Evolutionary conservation across 2,329 filamentous ascomycete genomes (phyloP).

Genomic region (Trichoderma simmonsii): DNA sequence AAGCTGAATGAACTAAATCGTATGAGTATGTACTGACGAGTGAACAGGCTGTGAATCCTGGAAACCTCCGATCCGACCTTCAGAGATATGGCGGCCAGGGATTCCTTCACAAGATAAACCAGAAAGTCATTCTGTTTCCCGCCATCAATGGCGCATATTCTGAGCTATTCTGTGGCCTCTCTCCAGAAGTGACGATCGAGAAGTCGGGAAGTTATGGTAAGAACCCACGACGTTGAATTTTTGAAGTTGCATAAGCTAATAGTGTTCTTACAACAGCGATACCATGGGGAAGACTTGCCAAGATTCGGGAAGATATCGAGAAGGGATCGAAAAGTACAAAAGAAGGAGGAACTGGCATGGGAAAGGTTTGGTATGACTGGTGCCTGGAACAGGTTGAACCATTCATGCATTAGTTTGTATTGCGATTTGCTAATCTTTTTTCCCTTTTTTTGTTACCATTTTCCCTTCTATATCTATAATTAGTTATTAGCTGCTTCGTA

Average conservation of each 20-base stretch:
- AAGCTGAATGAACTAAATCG: background rate
- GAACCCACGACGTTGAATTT: background rate
- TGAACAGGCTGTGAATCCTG: constrained; percentile 34
- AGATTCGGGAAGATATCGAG: constrained; percentile 5
- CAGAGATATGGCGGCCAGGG: constrained; percentile 24
- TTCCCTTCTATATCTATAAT: background rate
- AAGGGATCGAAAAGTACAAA: background rate
- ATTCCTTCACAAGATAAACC: background rate
- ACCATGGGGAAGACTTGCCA: constrained; percentile 12
- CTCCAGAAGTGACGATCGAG: constrained; percentile 5
- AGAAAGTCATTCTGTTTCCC: background rate
- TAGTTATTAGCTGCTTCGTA: too few relatives aligned
- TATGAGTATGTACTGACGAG: background rate
- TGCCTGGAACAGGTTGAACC: background rate
- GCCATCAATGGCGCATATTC: constrained; percentile 16
- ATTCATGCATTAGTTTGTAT: constrained; percentile 3
- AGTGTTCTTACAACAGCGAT: background rate
- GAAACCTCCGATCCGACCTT: constrained; percentile 39
- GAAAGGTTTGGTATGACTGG: constrained; percentile 14
- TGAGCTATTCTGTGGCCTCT: constrained; percentile 14
- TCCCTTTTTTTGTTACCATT: background rate
- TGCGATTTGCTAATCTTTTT: background rate
- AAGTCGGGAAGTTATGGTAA: constrained; percentile 8
- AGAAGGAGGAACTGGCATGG: constrained; percentile 15
- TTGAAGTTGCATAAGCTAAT: background rate